phyloP scores from a whole-genome alignment of 2,329 filamentous ascomycete species.

The Monilinia vaccinii-corymbosi region DNA sequence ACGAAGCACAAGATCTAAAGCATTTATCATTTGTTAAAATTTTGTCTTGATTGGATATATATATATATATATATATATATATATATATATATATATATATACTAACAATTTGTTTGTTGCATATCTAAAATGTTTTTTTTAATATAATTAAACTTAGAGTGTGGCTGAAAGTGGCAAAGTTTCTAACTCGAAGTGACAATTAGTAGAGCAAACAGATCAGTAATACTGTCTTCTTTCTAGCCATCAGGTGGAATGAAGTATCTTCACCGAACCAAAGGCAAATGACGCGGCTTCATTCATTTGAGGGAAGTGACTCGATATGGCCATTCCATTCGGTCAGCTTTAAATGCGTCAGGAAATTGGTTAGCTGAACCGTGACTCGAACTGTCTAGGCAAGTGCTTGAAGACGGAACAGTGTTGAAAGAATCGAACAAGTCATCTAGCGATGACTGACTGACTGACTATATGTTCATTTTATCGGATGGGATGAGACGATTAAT shows the following conservation, averaged over 20 bases:
- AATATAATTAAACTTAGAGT: not conserved
- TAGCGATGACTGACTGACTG: not conserved
- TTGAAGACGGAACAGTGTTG: not conserved
- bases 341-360: too few species aligned
- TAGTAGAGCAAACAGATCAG: too few species aligned
- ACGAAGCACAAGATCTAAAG: not conserved
- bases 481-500: not conserved
- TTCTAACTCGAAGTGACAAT: too few species aligned
- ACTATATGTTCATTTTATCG: not conserved
- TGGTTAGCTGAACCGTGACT: not conserved
- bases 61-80: too few species aligned
- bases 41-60: not conserved
- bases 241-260: not conserved
- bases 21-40: not conserved
- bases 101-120: not conserved
- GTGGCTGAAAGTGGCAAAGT: not conserved
- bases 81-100: too few species aligned
- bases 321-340: not conserved
- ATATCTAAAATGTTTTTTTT: not conserved
- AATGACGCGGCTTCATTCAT: not conserved
- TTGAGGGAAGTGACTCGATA: too few species aligned
- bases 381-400: not conserved
- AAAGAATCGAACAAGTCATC: too few species aligned
- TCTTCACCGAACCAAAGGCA: not conserved
- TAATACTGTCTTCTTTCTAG: too few species aligned